Evolutionary conservation across 192 early-diverging fungal genomes (phyloP), one percentile per base, ranked within the genome.

Genomic region (Jimgerdemannia flammicorona): DNA sequence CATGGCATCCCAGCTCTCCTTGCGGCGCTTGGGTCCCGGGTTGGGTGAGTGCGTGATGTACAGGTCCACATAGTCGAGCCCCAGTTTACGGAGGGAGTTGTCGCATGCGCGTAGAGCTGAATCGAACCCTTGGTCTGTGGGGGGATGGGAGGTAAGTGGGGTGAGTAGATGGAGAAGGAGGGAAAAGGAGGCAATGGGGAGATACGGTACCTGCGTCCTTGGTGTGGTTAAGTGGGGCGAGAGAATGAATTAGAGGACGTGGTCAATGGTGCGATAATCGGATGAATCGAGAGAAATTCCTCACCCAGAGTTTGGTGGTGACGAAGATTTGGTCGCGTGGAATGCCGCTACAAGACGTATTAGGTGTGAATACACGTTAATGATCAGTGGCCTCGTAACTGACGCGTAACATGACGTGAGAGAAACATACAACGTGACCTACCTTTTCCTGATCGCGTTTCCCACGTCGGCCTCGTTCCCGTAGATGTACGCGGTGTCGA

Each of bases 31-130:
- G 66, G 85, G 67, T 29, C 85, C 85, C 64, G 86, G 77, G 63
- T 81, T 74, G 17, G 90, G 90, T 3, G 86, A 87, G 74, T 90
- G 88, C 10, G 90, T 82, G 18, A 92, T 71, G 64, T 87, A 88
- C 20, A 93, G 74, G 77, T 93, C 91, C 44, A 93, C 66, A 72
- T 90, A 91, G 10, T 77, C 81, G 40, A 85, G 68, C 3, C 82
- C 80, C 7, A 93, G 84, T 19, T 83, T 83, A 66, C 82, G 29
- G 68, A 91, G 76, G 39, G 88, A 87, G 20, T 74, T 71, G 63
- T 88, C 84, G 67, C 87, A 84, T 20, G 87, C 90, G 54, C 80
- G 69, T 8, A 89, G 72, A 9, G 84, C 83, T 40, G 75, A 79
- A 1, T 87, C 77, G 68, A 74, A 84, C 0, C 86, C 86, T 64